Conservation (phyloP, 108 stramenopile genomes). For the Nitzschia sp. region DNA sequence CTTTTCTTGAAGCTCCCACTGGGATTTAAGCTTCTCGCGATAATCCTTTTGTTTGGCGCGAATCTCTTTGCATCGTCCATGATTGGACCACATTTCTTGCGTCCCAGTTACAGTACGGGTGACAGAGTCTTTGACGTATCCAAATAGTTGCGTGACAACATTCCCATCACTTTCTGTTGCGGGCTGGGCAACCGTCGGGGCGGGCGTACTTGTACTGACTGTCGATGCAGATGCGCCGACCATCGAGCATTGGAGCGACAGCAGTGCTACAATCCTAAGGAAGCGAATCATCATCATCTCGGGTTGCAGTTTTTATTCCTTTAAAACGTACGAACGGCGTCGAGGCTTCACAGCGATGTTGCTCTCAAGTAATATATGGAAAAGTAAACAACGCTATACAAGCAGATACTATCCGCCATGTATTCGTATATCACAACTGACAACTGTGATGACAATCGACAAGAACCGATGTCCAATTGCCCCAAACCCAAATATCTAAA, state of each 20-base stretch:
- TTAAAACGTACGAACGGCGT: too few species aligned
- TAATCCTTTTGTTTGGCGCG: constrained; percentile 56
- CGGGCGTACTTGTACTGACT: background rate
- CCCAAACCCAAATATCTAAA: too few species aligned
- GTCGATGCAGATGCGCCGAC: background rate
- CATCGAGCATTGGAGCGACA: background rate
- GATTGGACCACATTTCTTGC: constrained; percentile 57
- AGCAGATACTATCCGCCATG: too few species aligned
- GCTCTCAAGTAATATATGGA: too few species aligned
- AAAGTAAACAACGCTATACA: too few species aligned
- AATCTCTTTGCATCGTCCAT: constrained; percentile 72
- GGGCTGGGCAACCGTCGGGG: background rate
- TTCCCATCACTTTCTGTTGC: constrained; percentile 30
- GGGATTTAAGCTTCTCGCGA: constrained; percentile 27
- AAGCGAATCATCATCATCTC: background rate
- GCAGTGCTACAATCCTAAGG: background rate
- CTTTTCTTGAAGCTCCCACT: constrained; percentile 41
- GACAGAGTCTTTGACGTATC: constrained; percentile 72
- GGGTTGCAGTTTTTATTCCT: too few species aligned
- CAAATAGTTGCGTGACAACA: constrained; percentile 51
- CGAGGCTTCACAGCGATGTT: too few species aligned
- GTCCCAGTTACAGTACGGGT: constrained; percentile 48
- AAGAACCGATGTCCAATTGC: too few species aligned
- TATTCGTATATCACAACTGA: too few species aligned
- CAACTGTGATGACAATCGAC: too few species aligned